These are phyloP conservation scores for Amyloporia xantha DNA, from an alignment of 768 basidiomycete species.

Conservation along the genomic window DNA sequence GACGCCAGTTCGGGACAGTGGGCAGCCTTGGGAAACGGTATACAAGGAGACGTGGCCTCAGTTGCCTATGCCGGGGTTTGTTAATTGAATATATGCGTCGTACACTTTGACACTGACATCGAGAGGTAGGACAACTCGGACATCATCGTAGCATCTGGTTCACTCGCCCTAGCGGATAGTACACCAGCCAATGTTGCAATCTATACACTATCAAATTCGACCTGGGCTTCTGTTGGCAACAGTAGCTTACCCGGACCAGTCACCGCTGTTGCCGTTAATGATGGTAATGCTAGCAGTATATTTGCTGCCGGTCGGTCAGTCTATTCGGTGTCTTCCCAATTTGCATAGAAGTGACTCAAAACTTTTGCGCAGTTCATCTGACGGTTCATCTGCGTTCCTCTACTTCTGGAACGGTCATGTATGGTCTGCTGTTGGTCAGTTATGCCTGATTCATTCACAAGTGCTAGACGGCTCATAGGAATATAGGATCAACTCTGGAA, in stretches of 20 bases:
- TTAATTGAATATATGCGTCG: too few relatives aligned
- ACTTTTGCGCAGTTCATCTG: conserved; percentile 35
- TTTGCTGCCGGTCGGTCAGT: conserved; percentile 85
- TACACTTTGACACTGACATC: background rate
- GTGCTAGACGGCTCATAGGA: background rate
- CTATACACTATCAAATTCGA: conserved; percentile 63
- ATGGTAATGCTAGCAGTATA: conserved; percentile 72
- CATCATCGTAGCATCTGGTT: conserved; percentile 72
- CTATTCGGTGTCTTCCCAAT: background rate
- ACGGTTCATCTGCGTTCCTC: conserved; percentile 64
- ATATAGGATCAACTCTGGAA: conserved; percentile 47
- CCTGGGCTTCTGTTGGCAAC: conserved; percentile 68
- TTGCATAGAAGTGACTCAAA: conserved; percentile 6
- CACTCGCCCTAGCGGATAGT: conserved; percentile 59
- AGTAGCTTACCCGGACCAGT: conserved; percentile 79
- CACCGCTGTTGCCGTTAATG: conserved; percentile 81
- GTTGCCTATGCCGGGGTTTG: conserved; percentile 80
- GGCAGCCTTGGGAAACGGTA: conserved; percentile 75
- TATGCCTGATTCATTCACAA: background rate
- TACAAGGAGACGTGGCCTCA: conserved; percentile 74
- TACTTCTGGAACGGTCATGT: conserved; percentile 76
- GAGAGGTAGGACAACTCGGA: conserved; percentile 53
- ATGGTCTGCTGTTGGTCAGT: conserved; percentile 66
- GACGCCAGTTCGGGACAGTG: conserved; percentile 52
- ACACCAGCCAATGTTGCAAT: conserved; percentile 65